phyloP scores from a whole-genome alignment of 2,329 filamentous ascomycete genomes.

The Paracoccidioides brasiliensis region DNA sequence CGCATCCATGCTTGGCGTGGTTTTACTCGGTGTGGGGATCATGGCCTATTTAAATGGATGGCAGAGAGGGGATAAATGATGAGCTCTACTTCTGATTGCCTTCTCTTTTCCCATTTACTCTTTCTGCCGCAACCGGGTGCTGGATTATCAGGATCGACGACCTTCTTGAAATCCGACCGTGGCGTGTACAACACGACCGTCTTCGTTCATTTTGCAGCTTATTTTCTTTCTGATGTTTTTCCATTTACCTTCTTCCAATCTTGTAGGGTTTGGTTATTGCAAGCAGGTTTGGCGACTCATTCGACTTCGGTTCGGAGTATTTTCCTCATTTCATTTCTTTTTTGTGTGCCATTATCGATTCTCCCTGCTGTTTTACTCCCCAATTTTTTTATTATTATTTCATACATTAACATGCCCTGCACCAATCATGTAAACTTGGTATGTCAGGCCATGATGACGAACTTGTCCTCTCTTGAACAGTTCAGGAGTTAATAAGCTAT shows the following conservation, averaged over 20 bases:
- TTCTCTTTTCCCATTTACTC: neutral
- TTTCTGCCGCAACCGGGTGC: neutral
- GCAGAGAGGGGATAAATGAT: slow-evolving; percentile 46
- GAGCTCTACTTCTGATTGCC: neutral
- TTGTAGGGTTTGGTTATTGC: slow-evolving; percentile 4
- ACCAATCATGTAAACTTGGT: slow-evolving; percentile 8
- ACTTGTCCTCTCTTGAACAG: neutral
- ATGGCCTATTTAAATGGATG: slow-evolving; percentile 82
- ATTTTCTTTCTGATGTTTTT: slow-evolving; percentile 2
- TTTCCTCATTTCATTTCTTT: neutral
- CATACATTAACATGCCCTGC: neutral
- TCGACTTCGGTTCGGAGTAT: slow-evolving; percentile 5
- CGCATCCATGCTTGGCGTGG: slow-evolving; percentile 69
- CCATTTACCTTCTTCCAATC: slow-evolving; percentile 1
- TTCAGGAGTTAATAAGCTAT: neutral
- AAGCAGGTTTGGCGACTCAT: slow-evolving; percentile 8
- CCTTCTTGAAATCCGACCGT: slow-evolving; percentile 8
- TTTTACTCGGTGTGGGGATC: slow-evolving; percentile 65
- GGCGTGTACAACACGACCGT: slow-evolving; percentile 5
- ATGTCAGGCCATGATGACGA: slow-evolving; percentile 6
- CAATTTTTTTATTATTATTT: slow-evolving; percentile 1
- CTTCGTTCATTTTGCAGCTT: slow-evolving; percentile 7
- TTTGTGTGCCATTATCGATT: slow-evolving; percentile 2
- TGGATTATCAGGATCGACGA: slow-evolving; percentile 2
- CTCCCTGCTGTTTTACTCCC: slow-evolving; percentile 2